A percentile compares a stretch with the other conserved stretches of the same genome.
phyloP scores from a whole-genome alignment of 2,329 filamentous ascomycete species.

The Chaetomiaceae sp. region DNA sequence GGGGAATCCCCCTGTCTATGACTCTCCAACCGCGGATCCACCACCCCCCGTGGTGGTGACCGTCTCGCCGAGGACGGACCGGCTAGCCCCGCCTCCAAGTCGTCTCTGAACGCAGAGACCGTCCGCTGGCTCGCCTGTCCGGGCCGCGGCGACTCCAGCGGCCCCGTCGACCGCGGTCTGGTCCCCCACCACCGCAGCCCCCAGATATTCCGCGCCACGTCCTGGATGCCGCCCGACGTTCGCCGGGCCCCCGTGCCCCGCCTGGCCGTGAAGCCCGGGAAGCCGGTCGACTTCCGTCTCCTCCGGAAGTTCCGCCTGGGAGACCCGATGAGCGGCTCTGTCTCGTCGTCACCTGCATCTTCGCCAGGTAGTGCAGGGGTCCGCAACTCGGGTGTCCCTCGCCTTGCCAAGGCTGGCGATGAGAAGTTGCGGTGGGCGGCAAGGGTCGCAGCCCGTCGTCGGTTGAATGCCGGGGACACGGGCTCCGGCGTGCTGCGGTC shows the following conservation, averaged over 20 bases:
- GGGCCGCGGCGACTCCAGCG: background rate
- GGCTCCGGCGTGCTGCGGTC: slow-evolving; percentile 54
- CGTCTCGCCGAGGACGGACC: background rate
- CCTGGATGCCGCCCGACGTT: slow-evolving; percentile 38
- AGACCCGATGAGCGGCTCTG: slow-evolving; percentile 18
- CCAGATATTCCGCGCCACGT: slow-evolving; percentile 46
- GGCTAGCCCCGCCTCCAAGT: background rate
- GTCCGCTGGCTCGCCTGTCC: slow-evolving; percentile 5
- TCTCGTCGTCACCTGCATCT: slow-evolving; percentile 15
- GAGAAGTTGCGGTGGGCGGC: slow-evolving; percentile 35
- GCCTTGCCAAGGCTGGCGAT: slow-evolving; percentile 33
- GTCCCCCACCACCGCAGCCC: slow-evolving; percentile 50
- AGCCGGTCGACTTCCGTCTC: slow-evolving; percentile 54
- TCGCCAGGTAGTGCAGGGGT: slow-evolving; percentile 15
- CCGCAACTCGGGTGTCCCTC: slow-evolving; percentile 29
- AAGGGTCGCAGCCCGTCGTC: slow-evolving; percentile 45
- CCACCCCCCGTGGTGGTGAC: background rate
- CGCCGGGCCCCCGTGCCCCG: slow-evolving; percentile 36
- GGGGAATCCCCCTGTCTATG: slow-evolving; percentile 9
- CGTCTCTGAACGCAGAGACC: slow-evolving; percentile 2
- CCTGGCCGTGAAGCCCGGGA: slow-evolving; percentile 54
- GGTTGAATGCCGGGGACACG: slow-evolving; percentile 27
- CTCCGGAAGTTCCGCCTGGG: slow-evolving; percentile 34
- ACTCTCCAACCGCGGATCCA: slow-evolving; percentile 1
- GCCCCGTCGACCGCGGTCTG: slow-evolving; percentile 2